These are phyloP conservation scores for Boletus smithii DNA, from an alignment of 1,284 basidiomycete species.

Conservation along the genomic window DNA sequence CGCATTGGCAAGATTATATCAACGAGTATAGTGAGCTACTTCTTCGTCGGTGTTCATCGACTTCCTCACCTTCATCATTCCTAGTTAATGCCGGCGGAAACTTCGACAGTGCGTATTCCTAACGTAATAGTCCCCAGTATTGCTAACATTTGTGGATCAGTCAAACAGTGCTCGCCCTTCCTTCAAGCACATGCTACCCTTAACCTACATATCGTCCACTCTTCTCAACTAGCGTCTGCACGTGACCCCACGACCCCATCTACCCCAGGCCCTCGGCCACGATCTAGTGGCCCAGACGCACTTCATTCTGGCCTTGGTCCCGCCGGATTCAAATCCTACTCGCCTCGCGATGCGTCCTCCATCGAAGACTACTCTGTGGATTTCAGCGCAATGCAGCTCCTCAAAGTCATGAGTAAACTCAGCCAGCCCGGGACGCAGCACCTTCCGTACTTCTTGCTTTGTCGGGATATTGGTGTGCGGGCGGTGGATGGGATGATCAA, in stretches of 20 bases:
- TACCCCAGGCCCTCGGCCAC: constrained; percentile 35
- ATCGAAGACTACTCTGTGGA: constrained; percentile 43
- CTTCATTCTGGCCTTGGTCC: constrained; percentile 53
- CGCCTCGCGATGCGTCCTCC: constrained; percentile 31
- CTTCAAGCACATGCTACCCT: constrained; percentile 71
- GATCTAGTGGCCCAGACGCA: constrained; percentile 43
- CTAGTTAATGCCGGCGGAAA: constrained; percentile 35
- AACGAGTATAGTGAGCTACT: constrained; percentile 60
- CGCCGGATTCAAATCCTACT: constrained; percentile 65
- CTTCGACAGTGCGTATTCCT: constrained; percentile 30
- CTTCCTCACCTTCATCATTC: constrained; percentile 5
- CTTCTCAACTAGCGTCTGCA: constrained; percentile 49
- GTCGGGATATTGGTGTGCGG: constrained; percentile 70
- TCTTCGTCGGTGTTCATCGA: background rate
- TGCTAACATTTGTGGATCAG: constrained; percentile 35
- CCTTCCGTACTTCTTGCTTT: constrained; percentile 73
- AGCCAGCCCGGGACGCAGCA: constrained; percentile 56
- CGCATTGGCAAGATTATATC: constrained; percentile 76
- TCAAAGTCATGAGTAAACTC: constrained; percentile 72
- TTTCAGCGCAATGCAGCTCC: constrained; percentile 68
- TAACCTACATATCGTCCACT: constrained; percentile 73
- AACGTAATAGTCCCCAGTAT: background rate
- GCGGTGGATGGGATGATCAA: constrained; percentile 81
- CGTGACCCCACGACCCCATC: constrained; percentile 34
- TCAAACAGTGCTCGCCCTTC: constrained; percentile 72